These are phyloP conservation scores for Naganishia onofrii DNA, from an alignment of 768 basidiomycete genomes.

Conservation along the genomic window DNA sequence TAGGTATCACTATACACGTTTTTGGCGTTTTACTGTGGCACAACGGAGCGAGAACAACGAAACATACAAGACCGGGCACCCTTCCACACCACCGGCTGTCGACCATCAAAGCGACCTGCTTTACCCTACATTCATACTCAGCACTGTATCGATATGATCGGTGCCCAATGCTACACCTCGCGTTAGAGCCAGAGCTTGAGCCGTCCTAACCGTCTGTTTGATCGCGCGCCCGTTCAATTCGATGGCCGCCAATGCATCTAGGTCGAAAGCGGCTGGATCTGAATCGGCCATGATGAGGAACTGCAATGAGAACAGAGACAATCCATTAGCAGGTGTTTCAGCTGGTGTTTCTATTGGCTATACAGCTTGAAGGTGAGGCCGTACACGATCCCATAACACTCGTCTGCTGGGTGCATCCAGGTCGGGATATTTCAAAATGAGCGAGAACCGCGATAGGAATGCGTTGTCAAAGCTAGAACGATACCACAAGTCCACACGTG, in stretches of 20 bases:
- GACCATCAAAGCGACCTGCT: neutral
- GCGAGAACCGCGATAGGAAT: slow-evolving; percentile 11
- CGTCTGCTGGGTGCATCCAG: slow-evolving; percentile 1
- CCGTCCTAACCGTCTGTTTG: slow-evolving; percentile 11
- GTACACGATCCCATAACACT: slow-evolving; percentile 1
- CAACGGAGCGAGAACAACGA: neutral
- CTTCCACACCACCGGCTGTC: neutral
- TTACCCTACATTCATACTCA: slow-evolving; percentile 12
- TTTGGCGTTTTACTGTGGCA: neutral
- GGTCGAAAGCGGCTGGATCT: slow-evolving; percentile 1
- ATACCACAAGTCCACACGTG: no score
- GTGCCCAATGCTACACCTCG: neutral
- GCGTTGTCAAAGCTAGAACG: slow-evolving; percentile 1
- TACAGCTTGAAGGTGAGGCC: neutral
- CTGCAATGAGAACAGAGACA: neutral
- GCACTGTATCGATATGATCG: slow-evolving; percentile 15
- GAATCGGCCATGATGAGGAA: slow-evolving; percentile 1
- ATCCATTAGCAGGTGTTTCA: neutral
- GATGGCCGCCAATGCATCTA: neutral
- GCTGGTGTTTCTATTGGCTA: neutral
- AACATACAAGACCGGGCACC: neutral
- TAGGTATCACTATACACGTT: no score
- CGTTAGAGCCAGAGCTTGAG: neutral
- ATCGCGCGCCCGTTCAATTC: slow-evolving; percentile 3
- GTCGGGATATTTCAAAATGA: slow-evolving; percentile 7